Base-by-base conservation (phyloP, 805 yeast species). In the Pichia deserticola region DNA sequence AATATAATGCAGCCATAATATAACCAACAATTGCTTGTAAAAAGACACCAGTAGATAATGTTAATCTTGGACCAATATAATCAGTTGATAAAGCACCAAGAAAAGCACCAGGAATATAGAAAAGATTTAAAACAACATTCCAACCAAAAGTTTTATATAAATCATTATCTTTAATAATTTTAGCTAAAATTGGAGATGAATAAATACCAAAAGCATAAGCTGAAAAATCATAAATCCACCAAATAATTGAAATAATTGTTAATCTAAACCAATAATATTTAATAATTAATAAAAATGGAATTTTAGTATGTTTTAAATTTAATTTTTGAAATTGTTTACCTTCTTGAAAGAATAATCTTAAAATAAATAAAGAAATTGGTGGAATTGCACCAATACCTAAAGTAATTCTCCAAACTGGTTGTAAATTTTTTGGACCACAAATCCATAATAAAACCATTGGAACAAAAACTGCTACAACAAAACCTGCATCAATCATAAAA, bases 151-250 rank as follows among this genome's bases (percentile, higher is more conserved):
- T 76, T 65, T 81, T 76, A 69, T 82, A 82, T 51, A 88, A 68
- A 57, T 84, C 77, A 40, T 77, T 76, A 47, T 74, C 79, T 10
- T 81, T 77, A 52, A 86, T 76, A 48, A 85, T 71, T 39, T 70
- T 63, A 39, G 71, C 70, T 55, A 89, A 70, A 57, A 92, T 88
- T 52, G 78, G 76, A 11, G 90, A 71, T 7, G 95, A 86, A 69
- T 84, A 89, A 59, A 86, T 79, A 60, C 95, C 90, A 65, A 88
- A 89, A 0, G 96, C 88, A 67, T 89, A 92, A 11, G 82, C 78
- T 38, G 89, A 81, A 67, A 90, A 88, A 69, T 92, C 95, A 65
- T 90, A 92, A 59, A 89, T 73, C 72, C 88, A 89, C 98, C 98
- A 90, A 60, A 90, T 80, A 45, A 86, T 58, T 6, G 92, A 72